phyloP scores from a whole-genome alignment of 345 rosid species.

The Lepidium didymum region DNA sequence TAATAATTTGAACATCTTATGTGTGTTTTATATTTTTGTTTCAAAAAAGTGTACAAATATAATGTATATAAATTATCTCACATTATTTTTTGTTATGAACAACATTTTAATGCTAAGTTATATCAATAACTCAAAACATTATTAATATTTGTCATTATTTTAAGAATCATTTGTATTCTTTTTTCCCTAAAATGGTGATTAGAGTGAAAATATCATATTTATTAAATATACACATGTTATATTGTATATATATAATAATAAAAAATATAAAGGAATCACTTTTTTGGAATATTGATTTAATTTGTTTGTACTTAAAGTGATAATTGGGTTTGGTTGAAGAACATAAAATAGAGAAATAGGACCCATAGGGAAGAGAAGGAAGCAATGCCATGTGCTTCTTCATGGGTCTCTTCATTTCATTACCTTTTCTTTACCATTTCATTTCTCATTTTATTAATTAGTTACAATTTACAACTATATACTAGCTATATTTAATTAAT shows the following conservation, averaged over 20 bases:
- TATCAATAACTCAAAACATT: not conserved
- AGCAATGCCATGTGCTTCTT: constrained; percentile 57
- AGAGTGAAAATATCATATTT: not conserved
- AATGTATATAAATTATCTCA: no score
- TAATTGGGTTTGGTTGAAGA: constrained; percentile 22
- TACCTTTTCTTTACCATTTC: constrained; percentile 19
- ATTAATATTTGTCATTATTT: no score
- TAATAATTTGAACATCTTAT: constrained; percentile 23
- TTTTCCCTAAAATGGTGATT: no score
- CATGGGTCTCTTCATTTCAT: constrained; percentile 48
- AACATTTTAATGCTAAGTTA: not conserved
- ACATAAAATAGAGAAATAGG: constrained; percentile 21
- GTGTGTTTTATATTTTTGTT: not conserved
- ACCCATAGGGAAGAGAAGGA: constrained; percentile 27
- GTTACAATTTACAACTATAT: not conserved
- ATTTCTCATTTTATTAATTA: not conserved
- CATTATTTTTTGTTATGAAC: not conserved
- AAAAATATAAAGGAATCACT: not conserved
- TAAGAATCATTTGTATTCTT: no score
- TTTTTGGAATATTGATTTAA: not conserved
- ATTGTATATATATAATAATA: not conserved
- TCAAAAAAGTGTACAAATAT: no score
- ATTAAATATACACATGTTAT: not conserved
- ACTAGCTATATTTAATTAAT: constrained; percentile 4
- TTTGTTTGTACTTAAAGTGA: constrained; percentile 21